Evolutionary conservation across 2,329 filamentous ascomycete genomes (phyloP), one percentile per base, ranked within the genome.

Genomic region (Talaromyces amestolkiae): DNA sequence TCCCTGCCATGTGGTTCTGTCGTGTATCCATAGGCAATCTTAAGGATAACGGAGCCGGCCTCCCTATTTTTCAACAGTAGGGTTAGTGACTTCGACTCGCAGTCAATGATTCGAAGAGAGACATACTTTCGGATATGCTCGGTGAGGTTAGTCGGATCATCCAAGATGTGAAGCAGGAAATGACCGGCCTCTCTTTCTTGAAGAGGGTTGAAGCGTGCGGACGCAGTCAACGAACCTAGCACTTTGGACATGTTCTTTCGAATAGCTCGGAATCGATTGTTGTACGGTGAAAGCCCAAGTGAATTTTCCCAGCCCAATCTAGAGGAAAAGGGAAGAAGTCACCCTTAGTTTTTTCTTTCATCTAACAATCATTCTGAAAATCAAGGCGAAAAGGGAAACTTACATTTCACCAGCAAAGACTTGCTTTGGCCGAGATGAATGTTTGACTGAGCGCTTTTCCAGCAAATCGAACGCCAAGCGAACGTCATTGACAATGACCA

Each of bases 11-110:
- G 73, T 0, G 75, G 69, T 39, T 80, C 78, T 24, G 78, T 73
- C 0, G 73, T 82, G 66, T 85, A 85, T 6, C 81, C 81, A 68
- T 82, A 82, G 3, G 74, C 70, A n/a, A 80, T 76, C 47, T 80
- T 79, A n/a, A 83, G 67, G 31, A 82, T 80, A 13, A 81, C 68
- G 0, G 75, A 75, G 0, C 77, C 80, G 0, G 78, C 76, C 49
- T 77, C 72, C n/a, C 76, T 81, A 27, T 27, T 53, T 58, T 56
- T 37, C 62, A 37, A 35, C 15, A 35, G 10, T 51, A 6, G 15
- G 2, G 9, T 58, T 58, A 56, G 51, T 22, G 3, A 35, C 24
- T 2, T 43, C 35, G 17, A 61, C 7, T 61, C 11, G 22, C 22
- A 8, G 2, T 22, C 13, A 49, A 31, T 33, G 17, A 59, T 3